phyloP scores from a whole-genome alignment of 495 filamentous ascomycete species.

The Podospora australis region DNA sequence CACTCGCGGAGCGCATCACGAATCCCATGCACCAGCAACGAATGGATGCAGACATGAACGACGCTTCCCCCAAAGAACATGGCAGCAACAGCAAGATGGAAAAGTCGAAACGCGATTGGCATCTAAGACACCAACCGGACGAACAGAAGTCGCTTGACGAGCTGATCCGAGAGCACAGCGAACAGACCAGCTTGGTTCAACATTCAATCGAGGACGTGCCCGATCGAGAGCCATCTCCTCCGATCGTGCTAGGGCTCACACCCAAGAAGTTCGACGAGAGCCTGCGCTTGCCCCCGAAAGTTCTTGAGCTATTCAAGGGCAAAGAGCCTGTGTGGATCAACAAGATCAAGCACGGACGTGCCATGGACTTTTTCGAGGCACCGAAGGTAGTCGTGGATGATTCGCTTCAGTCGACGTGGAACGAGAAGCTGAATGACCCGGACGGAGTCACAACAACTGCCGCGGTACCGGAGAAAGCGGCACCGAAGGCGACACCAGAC shows the following conservation, averaged over 20 bases:
- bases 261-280: not conserved
- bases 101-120: not conserved
- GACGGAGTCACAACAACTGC: no score
- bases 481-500: no score
- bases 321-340: slow-evolving; percentile 1
- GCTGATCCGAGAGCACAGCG: not conserved
- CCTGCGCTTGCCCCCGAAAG: not conserved
- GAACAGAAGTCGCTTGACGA: not conserved
- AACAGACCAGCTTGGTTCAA: not conserved
- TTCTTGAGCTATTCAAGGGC: slow-evolving; percentile 6
- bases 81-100: no score
- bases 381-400: no score
- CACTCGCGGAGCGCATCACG: no score
- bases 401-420: no score
- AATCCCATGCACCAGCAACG: no score
- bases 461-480: no score
- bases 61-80: no score
- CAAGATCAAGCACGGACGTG: not conserved
- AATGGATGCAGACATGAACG: no score
- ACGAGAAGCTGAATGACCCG: no score
- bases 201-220: not conserved
- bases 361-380: not conserved
- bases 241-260: no score
- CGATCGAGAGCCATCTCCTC: not conserved
- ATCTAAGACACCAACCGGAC: not conserved